Evolutionary conservation across 164 flowering plant genomes (phyloP).

Genomic region (Platanus orientalis): DNA sequence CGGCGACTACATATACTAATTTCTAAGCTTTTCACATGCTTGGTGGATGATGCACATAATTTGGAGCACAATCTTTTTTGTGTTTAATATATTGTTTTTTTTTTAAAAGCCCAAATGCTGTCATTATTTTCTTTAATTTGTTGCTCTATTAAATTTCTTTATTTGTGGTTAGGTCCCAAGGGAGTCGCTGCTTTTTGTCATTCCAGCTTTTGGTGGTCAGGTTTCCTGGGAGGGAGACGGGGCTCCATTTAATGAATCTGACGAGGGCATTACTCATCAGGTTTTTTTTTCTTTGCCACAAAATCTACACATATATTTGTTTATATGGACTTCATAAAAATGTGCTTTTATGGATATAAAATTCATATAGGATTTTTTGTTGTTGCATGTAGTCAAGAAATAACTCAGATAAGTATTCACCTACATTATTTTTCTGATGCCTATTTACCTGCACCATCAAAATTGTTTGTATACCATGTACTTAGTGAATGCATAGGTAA

Average conservation of each 20-base stretch:
- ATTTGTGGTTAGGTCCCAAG: conserved; percentile 59
- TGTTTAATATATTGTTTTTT: conserved; percentile 1
- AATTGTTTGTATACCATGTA: too few species aligned
- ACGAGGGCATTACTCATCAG: conserved; percentile 83
- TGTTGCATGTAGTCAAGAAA: too few species aligned
- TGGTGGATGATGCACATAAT: not conserved
- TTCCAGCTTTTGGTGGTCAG: conserved; percentile 88
- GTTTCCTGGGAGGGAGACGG: conserved; percentile 98
- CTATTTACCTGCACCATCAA: too few species aligned
- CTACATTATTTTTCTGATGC: too few species aligned
- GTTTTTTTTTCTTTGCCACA: conserved; percentile 22
- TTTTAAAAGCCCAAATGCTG: not conserved
- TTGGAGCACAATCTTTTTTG: not conserved
- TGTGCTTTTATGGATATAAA: too few species aligned
- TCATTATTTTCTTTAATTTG: too few species aligned
- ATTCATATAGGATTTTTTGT: too few species aligned
- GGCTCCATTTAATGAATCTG: conserved; percentile 69
- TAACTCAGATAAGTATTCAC: too few species aligned
- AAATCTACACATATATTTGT: not conserved
- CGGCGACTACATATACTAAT: not conserved
- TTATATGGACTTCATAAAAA: too few species aligned
- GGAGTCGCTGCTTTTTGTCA: conserved; percentile 81
- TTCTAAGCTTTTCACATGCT: not conserved
- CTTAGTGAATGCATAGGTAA: too few species aligned
- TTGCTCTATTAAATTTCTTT: not conserved